Evolutionary conservation across 305 asterid species (phyloP).

Genomic region (Ajuga reptans): DNA sequence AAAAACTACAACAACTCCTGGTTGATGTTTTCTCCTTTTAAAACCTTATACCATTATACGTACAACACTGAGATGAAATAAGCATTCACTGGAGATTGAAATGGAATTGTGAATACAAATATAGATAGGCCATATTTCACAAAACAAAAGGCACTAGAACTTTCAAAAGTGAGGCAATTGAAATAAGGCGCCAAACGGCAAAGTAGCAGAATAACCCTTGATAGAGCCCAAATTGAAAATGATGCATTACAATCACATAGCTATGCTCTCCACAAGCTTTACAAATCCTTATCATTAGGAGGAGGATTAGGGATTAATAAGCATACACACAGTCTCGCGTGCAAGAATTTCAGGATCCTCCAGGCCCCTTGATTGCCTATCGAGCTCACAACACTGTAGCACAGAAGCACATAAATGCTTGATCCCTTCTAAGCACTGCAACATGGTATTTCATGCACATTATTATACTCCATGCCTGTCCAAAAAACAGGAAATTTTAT

Average conservation of each 20-base stretch:
- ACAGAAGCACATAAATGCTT: conserved; percentile 77
- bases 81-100: not conserved
- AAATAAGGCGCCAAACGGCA: not conserved
- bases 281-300: not conserved
- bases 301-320: not conserved
- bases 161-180: not conserved
- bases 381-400: conserved; percentile 76
- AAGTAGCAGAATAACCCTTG: not conserved
- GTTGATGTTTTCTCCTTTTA: not conserved
- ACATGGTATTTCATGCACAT: conserved; percentile 64
- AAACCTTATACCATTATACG: not conserved
- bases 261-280: not conserved
- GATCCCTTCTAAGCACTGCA: conserved; percentile 87
- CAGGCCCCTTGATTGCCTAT: conserved; percentile 67
- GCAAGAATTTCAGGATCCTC: conserved; percentile 96
- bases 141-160: not conserved
- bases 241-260: not conserved
- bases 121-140: not conserved
- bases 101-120: not conserved
- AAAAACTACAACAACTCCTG: not conserved
- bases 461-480: conserved; percentile 82
- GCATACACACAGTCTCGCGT: conserved; percentile 93
- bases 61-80: not conserved
- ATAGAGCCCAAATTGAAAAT: conserved; percentile 1
- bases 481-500: not conserved